Evolutionary conservation across 2,329 filamentous ascomycete genomes (phyloP).

Genomic region (Macroventuria anomochaeta): DNA sequence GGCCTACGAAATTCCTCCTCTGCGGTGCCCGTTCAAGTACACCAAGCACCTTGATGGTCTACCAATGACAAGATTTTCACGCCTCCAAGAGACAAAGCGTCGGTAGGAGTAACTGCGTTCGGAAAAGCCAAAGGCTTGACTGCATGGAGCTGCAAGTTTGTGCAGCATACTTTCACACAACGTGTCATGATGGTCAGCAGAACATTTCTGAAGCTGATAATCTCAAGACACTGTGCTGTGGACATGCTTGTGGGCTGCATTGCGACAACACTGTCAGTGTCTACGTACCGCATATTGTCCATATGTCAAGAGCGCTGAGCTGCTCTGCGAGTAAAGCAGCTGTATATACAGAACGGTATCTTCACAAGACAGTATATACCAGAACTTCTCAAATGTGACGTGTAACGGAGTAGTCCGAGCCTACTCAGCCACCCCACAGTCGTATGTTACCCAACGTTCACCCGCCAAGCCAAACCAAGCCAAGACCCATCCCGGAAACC

Average conservation of each 20-base stretch:
- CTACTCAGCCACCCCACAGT: conserved; percentile 2
- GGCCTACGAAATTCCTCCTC: conserved; percentile 16
- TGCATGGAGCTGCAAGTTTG: conserved; percentile 2
- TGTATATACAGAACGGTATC: not conserved
- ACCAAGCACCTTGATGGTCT: conserved; percentile 42
- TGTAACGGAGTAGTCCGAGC: not conserved
- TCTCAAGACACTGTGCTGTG: not conserved
- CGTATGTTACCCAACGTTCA: conserved; percentile 3
- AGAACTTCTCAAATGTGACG: not conserved
- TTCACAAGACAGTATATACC: not conserved
- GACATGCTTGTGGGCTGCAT: not conserved
- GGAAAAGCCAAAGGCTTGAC: conserved; percentile 16
- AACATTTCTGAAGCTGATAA: no score
- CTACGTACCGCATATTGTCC: not conserved
- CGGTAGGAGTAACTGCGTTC: conserved; percentile 22
- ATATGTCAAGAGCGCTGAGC: not conserved
- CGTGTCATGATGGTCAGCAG: conserved; percentile 16
- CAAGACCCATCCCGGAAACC: conserved; percentile 23
- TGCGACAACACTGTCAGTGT: not conserved
- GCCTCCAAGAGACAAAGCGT: conserved; percentile 18
- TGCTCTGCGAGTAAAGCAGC: no score
- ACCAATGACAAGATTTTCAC: conserved; percentile 28
- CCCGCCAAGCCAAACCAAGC: conserved; percentile 20
- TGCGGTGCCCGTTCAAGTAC: not conserved
- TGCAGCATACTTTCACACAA: conserved; percentile 10